phyloP scores from a whole-genome alignment of 345 rosid genomes.

The Pugionium dolabratum region DNA sequence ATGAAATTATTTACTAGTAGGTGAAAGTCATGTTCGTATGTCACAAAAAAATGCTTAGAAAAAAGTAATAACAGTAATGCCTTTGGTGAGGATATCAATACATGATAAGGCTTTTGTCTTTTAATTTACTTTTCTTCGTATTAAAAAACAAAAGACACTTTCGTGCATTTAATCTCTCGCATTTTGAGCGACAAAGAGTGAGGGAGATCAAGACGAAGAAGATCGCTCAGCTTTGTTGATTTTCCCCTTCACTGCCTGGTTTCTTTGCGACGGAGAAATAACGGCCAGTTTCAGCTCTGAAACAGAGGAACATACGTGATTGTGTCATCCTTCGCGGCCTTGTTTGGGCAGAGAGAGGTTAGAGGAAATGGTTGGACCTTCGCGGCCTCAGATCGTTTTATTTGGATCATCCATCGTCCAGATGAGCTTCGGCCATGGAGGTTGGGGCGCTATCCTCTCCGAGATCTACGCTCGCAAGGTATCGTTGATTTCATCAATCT shows the following conservation, averaged over 20 bases:
- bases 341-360: slow-evolving; percentile 1
- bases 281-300: slow-evolving; percentile 14
- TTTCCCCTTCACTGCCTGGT: neutral
- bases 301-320: slow-evolving; percentile 21
- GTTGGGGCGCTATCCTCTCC: slow-evolving; percentile 92
- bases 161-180: slow-evolving; percentile 34
- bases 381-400: slow-evolving; percentile 86
- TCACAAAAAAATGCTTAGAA: slow-evolving; percentile 6
- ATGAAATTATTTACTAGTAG: no score
- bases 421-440: slow-evolving; percentile 83
- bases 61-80: slow-evolving; percentile 25
- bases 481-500: slow-evolving; percentile 8
- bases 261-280: slow-evolving; percentile 4
- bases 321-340: no score
- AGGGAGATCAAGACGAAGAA: slow-evolving; percentile 5
- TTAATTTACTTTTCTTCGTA: slow-evolving; percentile 1
- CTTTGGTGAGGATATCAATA: neutral
- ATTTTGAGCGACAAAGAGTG: slow-evolving; percentile 4
- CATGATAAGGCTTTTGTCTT: neutral
- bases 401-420: slow-evolving; percentile 98
- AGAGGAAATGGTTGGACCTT: slow-evolving; percentile 71
- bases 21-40: no score
- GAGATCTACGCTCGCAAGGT: slow-evolving; percentile 95
- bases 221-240: slow-evolving; percentile 32
- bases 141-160: neutral